phyloP scores from a whole-genome alignment of 2,329 filamentous ascomycete species.

The Colletotrichum destructivum region DNA sequence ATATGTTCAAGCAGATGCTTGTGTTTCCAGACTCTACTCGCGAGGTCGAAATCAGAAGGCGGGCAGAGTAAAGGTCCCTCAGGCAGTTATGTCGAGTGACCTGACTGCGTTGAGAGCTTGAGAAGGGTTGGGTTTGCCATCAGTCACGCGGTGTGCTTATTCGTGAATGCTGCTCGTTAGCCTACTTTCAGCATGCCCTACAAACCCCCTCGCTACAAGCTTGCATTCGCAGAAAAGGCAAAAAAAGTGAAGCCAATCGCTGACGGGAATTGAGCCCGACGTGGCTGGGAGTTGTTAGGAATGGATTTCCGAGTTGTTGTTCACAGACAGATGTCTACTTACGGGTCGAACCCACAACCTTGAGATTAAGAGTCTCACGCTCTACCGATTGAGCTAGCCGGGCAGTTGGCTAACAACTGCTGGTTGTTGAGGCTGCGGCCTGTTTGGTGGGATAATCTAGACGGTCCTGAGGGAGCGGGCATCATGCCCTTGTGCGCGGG shows the following conservation, averaged over 20 bases:
- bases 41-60: conserved; percentile 33
- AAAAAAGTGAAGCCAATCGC: not conserved
- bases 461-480: not conserved
- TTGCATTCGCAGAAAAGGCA: too few relatives aligned
- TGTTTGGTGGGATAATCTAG: not conserved
- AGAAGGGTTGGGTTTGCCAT: too few relatives aligned
- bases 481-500: not conserved
- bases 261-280: not conserved
- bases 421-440: not conserved
- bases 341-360: conserved; percentile 68
- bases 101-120: not conserved
- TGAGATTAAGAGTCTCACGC: conserved; percentile 80
- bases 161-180: too few relatives aligned
- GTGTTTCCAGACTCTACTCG: conserved; percentile 16
- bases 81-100: not conserved
- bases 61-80: not conserved
- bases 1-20: conserved; percentile 2
- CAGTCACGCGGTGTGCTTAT: too few relatives aligned
- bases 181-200: too few relatives aligned
- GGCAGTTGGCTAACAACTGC: conserved; percentile 46
- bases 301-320: rapidly evolving
- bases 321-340: not conserved
- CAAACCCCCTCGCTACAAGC: too few relatives aligned
- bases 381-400: conserved; percentile 80
- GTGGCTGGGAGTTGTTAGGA: not conserved